Base-by-base conservation (phyloP, 1,139 yeast genomes). In the Protomyces gravidus region DNA sequence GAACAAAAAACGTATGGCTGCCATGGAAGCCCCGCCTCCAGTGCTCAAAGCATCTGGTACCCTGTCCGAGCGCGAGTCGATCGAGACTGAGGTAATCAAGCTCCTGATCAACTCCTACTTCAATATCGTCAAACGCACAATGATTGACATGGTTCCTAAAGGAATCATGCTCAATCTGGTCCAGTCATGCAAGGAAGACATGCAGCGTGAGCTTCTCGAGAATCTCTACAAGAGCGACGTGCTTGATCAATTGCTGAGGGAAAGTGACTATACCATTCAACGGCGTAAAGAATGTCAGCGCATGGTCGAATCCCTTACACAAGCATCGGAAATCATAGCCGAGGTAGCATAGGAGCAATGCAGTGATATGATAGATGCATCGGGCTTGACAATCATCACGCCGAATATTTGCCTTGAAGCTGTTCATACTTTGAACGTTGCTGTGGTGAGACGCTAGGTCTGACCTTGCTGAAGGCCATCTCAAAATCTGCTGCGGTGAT, bases 51-150 rank as follows among this genome's bases (percentile, higher is more conserved):
- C 98, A 5, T 84, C 95, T 25, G 97, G 97, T 47, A 84, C 87
- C 62, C 85, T 92, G 88, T 82, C 95, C 25, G 98, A 92, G 71
- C 84, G 97, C 68, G 98, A 92, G 75, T 83, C 90, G 36, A 86
- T 88, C 83, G 98, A 92, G 74, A 92, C 97, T 0, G 98, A 92
- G 70, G 97, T 92, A 45, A 92, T 92, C 71, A 92, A 92, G 76
- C 79, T 92, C 66, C 80, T 92, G 70, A 92, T 92, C 67, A 82
- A 85, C 58, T 89, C 97, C 30, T 92, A 92, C 74, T 92, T 84
- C 76, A 83, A 82, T 69, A 92, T 92, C 71, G 97, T 92, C 61
- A 89, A 90, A 76, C 83, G 96, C 71, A 89, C 97, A 0, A 87
- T 92, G 66, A 85, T 94, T 15, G 98, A 92, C 73, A 76, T 90